Evolutionary conservation across 176 grass and related monocot genomes (phyloP).

Genomic region (Secale cereale): DNA sequence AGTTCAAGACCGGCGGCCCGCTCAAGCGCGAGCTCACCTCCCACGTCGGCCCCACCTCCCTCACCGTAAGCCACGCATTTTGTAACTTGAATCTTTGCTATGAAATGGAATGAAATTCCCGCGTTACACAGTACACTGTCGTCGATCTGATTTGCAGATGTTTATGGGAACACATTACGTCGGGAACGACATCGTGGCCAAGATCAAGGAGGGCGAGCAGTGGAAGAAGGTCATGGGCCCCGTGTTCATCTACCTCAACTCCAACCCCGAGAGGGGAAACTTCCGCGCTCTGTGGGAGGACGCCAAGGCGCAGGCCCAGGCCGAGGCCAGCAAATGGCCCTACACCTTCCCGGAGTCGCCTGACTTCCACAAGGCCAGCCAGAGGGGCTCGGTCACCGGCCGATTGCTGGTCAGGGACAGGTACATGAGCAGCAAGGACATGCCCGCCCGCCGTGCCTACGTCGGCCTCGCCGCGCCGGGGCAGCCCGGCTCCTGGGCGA

Average conservation of each 20-base stretch:
- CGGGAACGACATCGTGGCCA: constrained; percentile 42
- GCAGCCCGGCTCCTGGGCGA: constrained; percentile 45
- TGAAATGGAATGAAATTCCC: neutral
- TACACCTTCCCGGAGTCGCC: constrained; percentile 59
- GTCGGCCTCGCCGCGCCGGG: constrained; percentile 64
- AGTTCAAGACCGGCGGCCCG: constrained; percentile 75
- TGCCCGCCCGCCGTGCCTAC: constrained; percentile 30
- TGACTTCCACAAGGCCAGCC: constrained; percentile 46
- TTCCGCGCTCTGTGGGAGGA: constrained; percentile 46
- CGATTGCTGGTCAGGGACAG: constrained; percentile 50
- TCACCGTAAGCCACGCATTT: constrained; percentile 39
- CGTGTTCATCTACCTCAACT: constrained; percentile 85
- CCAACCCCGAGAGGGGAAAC: neutral
- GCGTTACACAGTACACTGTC: neutral
- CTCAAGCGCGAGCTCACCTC: constrained; percentile 75
- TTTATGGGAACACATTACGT: constrained; percentile 65
- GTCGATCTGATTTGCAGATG: constrained; percentile 35
- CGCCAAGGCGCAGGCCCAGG: constrained; percentile 60
- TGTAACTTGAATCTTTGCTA: no score
- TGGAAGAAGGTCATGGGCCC: constrained; percentile 88
- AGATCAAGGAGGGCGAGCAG: constrained; percentile 41
- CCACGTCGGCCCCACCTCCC: constrained; percentile 67
- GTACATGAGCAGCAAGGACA: constrained; percentile 14
- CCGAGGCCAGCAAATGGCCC: constrained; percentile 57
- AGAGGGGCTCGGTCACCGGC: constrained; percentile 51